Base-by-base conservation (phyloP, 768 basidiomycete species). In the Scleroderma bovista region DNA sequence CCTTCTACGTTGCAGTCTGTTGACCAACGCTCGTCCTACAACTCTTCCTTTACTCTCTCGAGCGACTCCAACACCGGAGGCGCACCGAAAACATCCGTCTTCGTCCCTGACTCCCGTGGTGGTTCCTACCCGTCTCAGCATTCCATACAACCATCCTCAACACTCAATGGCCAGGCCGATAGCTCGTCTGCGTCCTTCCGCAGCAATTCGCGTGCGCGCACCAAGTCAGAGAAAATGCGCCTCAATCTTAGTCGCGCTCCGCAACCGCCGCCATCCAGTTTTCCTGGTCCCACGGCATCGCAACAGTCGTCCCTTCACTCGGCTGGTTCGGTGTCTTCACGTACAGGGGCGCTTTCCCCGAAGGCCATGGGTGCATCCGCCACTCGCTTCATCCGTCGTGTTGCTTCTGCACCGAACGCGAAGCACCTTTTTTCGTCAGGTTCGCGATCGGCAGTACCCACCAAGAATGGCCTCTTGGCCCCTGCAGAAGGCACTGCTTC, bases 391-490 rank as follows among this genome's bases (percentile, higher is more conserved):
- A 84, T 98, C 26, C 86, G 95, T 46, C 84, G 95, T 44, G 95
- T 98, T 42, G 93, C 94, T 3, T 96, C 93, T 9, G 94, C 96
- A 2, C 95, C 95, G 3, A 99, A 97, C 63, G 87, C 93, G 31
- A 98, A 97, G 65, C 88, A 86, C 24, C 75, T 99, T 26, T 93
- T 98, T 66, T 73, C 75, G 34, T 70, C 81, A 40, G 70, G 78
- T 48, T 75, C 81, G 38, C 78, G 82, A 22, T 78, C 79, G 17
- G 60, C 76, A 3, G 73, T 77, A 1, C 80, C 80, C 2, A 85
- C 83, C 24, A 86, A 80, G 72, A 89, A 90, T 59, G 88, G 88
- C 13, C 69, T 92, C 38, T 73, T 92, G 36, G 82, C 91, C 13
- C 88, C 89, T 3, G 78, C 77, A 9, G 80, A 84, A 42, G 58